A percentile compares a stretch with the other conserved stretches of the same genome.
These are phyloP conservation scores for Fusarium beomiforme DNA, from an alignment of 2,329 filamentous ascomycete genomes.

Conservation along the genomic window DNA sequence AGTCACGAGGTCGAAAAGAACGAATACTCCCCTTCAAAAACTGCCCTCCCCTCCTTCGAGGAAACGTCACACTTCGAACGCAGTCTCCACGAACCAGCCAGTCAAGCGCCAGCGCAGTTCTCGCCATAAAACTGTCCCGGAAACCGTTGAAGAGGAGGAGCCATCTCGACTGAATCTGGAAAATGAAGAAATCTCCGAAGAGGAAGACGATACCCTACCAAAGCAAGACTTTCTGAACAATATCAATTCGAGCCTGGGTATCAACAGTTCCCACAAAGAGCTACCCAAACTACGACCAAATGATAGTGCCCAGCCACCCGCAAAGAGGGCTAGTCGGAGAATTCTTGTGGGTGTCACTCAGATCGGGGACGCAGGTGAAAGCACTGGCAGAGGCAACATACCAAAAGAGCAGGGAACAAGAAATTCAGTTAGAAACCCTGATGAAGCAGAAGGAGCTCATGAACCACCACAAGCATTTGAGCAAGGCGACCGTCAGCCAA, in stretches of 20 bases:
- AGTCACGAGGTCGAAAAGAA: conserved; percentile 19
- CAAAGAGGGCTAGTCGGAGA: neutral
- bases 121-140: neutral
- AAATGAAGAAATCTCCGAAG: neutral
- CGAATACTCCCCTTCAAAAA: neutral
- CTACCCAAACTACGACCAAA: neutral
- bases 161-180: neutral
- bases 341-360: neutral
- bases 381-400: neutral
- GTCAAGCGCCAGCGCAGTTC: conserved; percentile 10
- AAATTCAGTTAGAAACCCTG: neutral
- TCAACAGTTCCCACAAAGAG: neutral
- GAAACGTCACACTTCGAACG: conserved; percentile 22
- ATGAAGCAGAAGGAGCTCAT: neutral
- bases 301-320: neutral
- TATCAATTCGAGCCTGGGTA: conserved; percentile 26
- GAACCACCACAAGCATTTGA: neutral
- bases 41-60: neutral
- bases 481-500: neutral
- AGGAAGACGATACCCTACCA: conserved; percentile 14
- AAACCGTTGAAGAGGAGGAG: neutral
- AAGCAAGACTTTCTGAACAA: conserved; percentile 7
- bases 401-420: neutral
- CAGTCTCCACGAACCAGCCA: neutral
- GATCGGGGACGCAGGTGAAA: neutral